Percentiles rank a stretch among this genome's conserved stretches.
phyloP scores from a whole-genome alignment of 352 stramenopile genomes.

The Pythium brachiatum region DNA sequence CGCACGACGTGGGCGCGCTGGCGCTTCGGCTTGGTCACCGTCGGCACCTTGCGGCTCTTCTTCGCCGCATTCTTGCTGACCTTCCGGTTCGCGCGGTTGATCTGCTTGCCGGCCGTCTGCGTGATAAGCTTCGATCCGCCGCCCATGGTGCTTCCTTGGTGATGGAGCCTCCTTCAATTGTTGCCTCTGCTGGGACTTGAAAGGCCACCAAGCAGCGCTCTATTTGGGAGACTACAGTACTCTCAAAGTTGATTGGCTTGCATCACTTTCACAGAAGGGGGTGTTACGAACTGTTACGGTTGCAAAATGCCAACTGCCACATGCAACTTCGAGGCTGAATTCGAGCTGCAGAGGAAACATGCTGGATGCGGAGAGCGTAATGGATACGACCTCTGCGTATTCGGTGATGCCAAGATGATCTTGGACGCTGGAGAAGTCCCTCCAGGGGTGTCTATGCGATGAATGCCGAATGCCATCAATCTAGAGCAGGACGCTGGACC shows the following conservation, averaged over 20 bases:
- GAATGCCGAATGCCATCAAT: too few relatives aligned
- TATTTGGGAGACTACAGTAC: conserved; percentile 22
- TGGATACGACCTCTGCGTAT: background rate
- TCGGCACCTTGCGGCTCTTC: conserved; percentile 69
- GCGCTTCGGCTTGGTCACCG: conserved; percentile 72
- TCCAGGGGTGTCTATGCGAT: too few relatives aligned
- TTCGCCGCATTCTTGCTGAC: conserved; percentile 66
- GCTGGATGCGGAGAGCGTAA: background rate
- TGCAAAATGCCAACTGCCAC: background rate
- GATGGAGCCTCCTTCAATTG: conserved; percentile 19
- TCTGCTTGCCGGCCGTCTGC: conserved; percentile 65
- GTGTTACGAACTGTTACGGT: conserved; percentile 23
- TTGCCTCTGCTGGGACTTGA: conserved; percentile 22
- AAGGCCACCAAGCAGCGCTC: conserved; percentile 22
- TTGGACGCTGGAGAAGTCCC: too few relatives aligned
- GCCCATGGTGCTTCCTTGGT: conserved; percentile 39
- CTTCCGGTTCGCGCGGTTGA: conserved; percentile 62
- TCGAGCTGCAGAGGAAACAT: background rate
- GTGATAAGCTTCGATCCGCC: conserved; percentile 66
- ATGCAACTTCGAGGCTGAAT: background rate
- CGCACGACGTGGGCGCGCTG: conserved; percentile 79
- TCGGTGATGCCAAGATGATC: too few relatives aligned
- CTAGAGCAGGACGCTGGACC: too few relatives aligned
- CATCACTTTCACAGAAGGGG: conserved; percentile 19
- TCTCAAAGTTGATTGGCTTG: conserved; percentile 27